phyloP scores from a whole-genome alignment of 1,139 yeast species.

The Zhuliangozyma blackwelliae region DNA sequence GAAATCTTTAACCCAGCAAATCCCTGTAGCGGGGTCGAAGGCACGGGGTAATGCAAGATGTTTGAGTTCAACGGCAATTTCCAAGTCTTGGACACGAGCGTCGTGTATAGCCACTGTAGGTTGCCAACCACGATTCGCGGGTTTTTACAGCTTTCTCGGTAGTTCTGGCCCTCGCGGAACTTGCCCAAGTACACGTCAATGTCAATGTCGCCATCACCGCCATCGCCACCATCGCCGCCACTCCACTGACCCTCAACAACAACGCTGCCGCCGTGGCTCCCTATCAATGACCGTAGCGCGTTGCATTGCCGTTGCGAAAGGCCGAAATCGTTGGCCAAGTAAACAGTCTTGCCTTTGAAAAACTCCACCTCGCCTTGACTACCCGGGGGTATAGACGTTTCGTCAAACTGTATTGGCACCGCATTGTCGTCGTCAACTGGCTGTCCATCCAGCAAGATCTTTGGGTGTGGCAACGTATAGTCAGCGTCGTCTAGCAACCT shows the following conservation, averaged over 20 bases:
- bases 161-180: slow-evolving; percentile 54
- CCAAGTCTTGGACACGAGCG: slow-evolving; percentile 56
- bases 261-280: slow-evolving; percentile 30
- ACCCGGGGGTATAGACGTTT: no score
- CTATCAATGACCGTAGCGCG: slow-evolving; percentile 25
- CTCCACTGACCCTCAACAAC: neutral
- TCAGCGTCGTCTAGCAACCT: slow-evolving; percentile 48
- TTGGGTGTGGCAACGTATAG: slow-evolving; percentile 41
- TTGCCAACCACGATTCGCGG: slow-evolving; percentile 52
- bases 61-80: slow-evolving; percentile 49
- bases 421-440: slow-evolving; percentile 4
- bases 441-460: slow-evolving; percentile 8
- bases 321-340: slow-evolving; percentile 29
- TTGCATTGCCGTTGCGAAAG: slow-evolving; percentile 26
- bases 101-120: slow-evolving; percentile 68
- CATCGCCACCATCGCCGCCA: no score
- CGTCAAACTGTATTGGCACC: slow-evolving; percentile 1
- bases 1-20: slow-evolving; percentile 54
- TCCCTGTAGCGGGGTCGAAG: slow-evolving; percentile 45
- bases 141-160: slow-evolving; percentile 22
- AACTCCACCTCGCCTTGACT: slow-evolving; percentile 7
- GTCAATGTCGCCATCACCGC: slow-evolving; percentile 18
- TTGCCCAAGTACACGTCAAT: slow-evolving; percentile 66
- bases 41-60: slow-evolving; percentile 72
- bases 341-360: slow-evolving; percentile 24